phyloP scores from a whole-genome alignment of 2,329 filamentous ascomycete genomes.

The Ceratocystis eucalypticola region DNA sequence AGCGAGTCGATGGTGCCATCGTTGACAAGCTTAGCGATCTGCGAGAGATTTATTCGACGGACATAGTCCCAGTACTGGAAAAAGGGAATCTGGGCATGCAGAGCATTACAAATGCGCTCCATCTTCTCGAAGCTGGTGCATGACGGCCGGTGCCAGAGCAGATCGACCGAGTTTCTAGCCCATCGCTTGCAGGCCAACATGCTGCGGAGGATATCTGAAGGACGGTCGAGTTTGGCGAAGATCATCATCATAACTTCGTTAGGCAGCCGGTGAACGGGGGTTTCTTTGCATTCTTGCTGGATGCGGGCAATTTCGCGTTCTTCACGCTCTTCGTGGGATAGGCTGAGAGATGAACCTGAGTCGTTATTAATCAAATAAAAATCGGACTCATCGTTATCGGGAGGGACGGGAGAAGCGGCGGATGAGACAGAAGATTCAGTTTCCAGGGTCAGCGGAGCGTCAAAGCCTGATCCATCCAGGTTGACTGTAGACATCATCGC shows the following conservation, averaged over 20 bases:
- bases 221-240: slow-evolving; percentile 67
- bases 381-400: slow-evolving; percentile 83
- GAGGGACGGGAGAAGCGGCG: slow-evolving; percentile 59
- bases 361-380: slow-evolving; percentile 84
- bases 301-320: slow-evolving; percentile 60
- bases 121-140: slow-evolving; percentile 81
- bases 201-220: slow-evolving; percentile 68
- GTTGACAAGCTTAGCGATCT: slow-evolving; percentile 59
- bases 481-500: background rate
- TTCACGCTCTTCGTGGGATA: slow-evolving; percentile 50
- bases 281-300: slow-evolving; percentile 52
- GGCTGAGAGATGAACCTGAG: slow-evolving; percentile 79
- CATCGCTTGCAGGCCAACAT: slow-evolving; percentile 92
- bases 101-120: slow-evolving; percentile 63
- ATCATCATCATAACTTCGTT: slow-evolving; percentile 91
- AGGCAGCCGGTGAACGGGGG: slow-evolving; percentile 74
- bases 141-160: slow-evolving; percentile 86
- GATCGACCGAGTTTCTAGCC: slow-evolving; percentile 81
- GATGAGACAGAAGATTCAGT: slow-evolving; percentile 43
- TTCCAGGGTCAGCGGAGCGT: slow-evolving; percentile 27
- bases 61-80: slow-evolving; percentile 86
- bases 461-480: slow-evolving; percentile 1
- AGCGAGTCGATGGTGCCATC: slow-evolving; percentile 81
- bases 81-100: slow-evolving; percentile 58
- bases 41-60: slow-evolving; percentile 79